These are phyloP conservation scores for Sechiopsis laciniata DNA, from an alignment of 306 rosid genomes.

Conservation along the genomic window DNA sequence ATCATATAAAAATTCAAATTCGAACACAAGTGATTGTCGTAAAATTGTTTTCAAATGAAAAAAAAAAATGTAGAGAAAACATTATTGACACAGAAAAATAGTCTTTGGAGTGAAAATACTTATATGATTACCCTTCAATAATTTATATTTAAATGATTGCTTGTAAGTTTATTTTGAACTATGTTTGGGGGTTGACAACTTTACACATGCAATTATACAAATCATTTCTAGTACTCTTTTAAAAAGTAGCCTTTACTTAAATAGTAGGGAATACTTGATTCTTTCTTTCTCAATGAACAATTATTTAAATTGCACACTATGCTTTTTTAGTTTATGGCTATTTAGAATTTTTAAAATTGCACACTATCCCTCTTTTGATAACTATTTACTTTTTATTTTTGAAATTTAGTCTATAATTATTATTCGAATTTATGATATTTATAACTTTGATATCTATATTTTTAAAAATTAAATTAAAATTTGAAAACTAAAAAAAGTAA, in stretches of 20 bases:
- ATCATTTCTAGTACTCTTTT: neutral
- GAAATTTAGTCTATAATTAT: too few relatives aligned
- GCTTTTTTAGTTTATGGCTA: neutral
- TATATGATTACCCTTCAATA: constrained; percentile 1
- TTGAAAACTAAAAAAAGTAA: too few relatives aligned
- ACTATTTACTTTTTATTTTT: too few relatives aligned
- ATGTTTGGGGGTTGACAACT: neutral
- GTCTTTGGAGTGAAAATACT: neutral
- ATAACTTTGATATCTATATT: too few relatives aligned
- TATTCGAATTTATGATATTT: too few relatives aligned
- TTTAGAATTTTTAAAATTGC: neutral
- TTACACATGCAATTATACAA: neutral
- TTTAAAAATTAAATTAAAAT: too few relatives aligned
- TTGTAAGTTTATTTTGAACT: neutral
- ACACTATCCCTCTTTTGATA: too few relatives aligned
- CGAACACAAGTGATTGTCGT: too few relatives aligned
- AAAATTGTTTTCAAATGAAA: too few relatives aligned
- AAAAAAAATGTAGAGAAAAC: too few relatives aligned
- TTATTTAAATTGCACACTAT: neutral
- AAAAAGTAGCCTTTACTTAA: constrained; percentile 2
- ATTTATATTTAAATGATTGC: neutral
- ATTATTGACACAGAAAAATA: neutral
- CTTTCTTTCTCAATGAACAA: neutral
- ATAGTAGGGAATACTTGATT: constrained; percentile 10
- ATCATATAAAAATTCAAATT: too few relatives aligned